Evolutionary conservation across 768 basidiomycete genomes (phyloP).

Genomic region (Leccinum fibrillosum): DNA sequence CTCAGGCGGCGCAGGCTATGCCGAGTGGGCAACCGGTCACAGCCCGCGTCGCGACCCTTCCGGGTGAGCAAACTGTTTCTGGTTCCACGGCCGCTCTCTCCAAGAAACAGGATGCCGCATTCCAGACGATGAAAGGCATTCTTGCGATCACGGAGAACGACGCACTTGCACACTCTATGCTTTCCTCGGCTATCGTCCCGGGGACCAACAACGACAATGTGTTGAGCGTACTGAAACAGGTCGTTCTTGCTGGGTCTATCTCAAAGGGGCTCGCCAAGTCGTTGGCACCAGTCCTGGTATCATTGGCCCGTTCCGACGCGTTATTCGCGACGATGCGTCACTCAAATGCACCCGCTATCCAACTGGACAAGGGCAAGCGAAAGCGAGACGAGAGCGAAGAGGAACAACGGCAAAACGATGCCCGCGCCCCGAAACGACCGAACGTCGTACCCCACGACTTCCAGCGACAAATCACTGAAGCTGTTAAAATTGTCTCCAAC

Average conservation of each 20-base stretch:
- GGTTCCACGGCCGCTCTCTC: constrained; percentile 18
- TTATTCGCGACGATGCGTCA: constrained; percentile 65
- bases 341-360: constrained; percentile 58
- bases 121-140: constrained; percentile 65
- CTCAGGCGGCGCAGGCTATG: constrained; percentile 42
- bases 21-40: constrained; percentile 17
- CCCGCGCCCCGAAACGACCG: constrained; percentile 42
- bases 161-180: constrained; percentile 48
- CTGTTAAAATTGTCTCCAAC: constrained; percentile 54
- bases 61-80: constrained; percentile 9
- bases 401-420: constrained; percentile 26
- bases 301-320: constrained; percentile 59
- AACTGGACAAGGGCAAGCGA: constrained; percentile 72
- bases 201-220: constrained; percentile 44
- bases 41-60: background rate
- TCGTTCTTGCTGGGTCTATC: constrained; percentile 46
- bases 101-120: constrained; percentile 53
- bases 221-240: constrained; percentile 51
- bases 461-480: constrained; percentile 55
- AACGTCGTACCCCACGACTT: constrained; percentile 45
- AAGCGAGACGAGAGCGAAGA: constrained; percentile 56
- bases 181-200: constrained; percentile 51
- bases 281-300: constrained; percentile 60
- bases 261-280: constrained; percentile 51
- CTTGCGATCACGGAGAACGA: constrained; percentile 57